Percentiles rank a stretch among this genome's conserved stretches.
These are phyloP conservation scores for Gonapodya sp. DNA, from an alignment of 192 early-diverging fungal species.

Conservation along the genomic window DNA sequence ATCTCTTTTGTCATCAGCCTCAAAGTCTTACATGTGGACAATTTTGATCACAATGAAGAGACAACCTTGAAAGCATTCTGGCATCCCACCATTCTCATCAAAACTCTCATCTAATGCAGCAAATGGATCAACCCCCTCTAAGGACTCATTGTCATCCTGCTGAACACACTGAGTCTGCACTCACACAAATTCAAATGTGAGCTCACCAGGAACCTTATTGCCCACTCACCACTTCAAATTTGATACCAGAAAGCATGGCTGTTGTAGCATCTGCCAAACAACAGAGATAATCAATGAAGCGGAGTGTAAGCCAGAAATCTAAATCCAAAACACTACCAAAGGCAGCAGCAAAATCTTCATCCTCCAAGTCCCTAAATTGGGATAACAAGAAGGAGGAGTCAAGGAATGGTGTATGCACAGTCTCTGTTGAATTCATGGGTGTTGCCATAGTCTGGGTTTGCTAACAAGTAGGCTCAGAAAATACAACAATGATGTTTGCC, in stretches of 20 bases:
- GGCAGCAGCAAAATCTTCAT: neutral
- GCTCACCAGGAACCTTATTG: too few relatives aligned
- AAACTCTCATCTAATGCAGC: slow-evolving; percentile 36
- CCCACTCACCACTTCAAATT: too few relatives aligned
- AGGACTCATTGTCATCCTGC: slow-evolving; percentile 17
- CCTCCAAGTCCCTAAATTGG: neutral
- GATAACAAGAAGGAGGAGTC: neutral
- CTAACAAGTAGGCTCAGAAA: too few relatives aligned
- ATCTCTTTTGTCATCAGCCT: slow-evolving; percentile 35
- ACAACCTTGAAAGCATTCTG: neutral
- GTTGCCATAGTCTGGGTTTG: too few relatives aligned
- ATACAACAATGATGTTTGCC: too few relatives aligned
- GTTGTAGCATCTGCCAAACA: too few relatives aligned
- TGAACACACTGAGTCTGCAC: too few relatives aligned
- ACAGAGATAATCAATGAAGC: neutral
- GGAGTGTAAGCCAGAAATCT: neutral
- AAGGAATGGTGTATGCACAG: too few relatives aligned
- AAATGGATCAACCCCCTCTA: slow-evolving; percentile 41
- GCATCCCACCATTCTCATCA: slow-evolving; percentile 30
- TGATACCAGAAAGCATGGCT: too few relatives aligned
- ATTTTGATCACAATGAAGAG: neutral
- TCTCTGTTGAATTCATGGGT: too few relatives aligned
- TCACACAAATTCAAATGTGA: too few relatives aligned
- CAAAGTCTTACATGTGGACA: slow-evolving; percentile 19
- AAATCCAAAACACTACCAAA: neutral